phyloP scores from a whole-genome alignment of 345 rosid genomes.

The Linum trigynum region DNA sequence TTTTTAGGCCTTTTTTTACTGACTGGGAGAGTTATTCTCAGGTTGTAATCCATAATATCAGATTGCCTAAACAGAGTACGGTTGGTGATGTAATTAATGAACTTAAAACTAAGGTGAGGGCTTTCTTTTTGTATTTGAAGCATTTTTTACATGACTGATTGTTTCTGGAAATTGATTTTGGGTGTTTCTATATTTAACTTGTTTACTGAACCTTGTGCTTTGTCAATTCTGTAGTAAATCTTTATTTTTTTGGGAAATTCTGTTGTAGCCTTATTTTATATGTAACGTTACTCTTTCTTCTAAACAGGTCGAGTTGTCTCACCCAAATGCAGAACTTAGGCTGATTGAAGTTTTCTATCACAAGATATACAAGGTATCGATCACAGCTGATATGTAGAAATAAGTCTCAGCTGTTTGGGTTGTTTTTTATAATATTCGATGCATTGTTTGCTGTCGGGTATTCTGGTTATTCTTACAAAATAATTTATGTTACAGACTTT shows the following conservation, averaged over 20 bases:
- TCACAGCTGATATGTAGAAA: not conserved
- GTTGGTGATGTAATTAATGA: slow-evolving; percentile 88
- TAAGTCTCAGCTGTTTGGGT: not conserved
- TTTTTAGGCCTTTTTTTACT: slow-evolving; percentile 8
- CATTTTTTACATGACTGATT: not conserved
- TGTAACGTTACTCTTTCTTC: not conserved
- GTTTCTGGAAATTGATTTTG: not conserved
- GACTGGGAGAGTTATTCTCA: slow-evolving; percentile 26
- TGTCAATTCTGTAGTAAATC: not conserved
- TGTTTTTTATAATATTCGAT: not conserved
- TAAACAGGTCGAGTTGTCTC: slow-evolving; percentile 83
- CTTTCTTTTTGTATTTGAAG: slow-evolving; percentile 2
- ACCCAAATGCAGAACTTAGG: slow-evolving; percentile 81
- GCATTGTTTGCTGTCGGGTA: not conserved
- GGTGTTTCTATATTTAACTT: not conserved
- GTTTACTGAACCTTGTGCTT: not conserved
- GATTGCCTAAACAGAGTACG: slow-evolving; percentile 87
- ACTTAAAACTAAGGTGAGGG: slow-evolving; percentile 66
- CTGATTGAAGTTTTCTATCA: slow-evolving; percentile 86
- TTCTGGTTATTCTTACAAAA: not conserved
- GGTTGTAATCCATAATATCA: slow-evolving; percentile 75
- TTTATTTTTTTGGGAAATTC: not conserved
- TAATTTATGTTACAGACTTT: slow-evolving; percentile 51
- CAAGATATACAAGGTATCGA: slow-evolving; percentile 81
- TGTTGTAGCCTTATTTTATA: not conserved